Percentiles rank a stretch among this genome's conserved stretches.
These are phyloP conservation scores for Peniophora sp. DNA, from an alignment of 1,284 basidiomycete genomes.

Conservation along the genomic window DNA sequence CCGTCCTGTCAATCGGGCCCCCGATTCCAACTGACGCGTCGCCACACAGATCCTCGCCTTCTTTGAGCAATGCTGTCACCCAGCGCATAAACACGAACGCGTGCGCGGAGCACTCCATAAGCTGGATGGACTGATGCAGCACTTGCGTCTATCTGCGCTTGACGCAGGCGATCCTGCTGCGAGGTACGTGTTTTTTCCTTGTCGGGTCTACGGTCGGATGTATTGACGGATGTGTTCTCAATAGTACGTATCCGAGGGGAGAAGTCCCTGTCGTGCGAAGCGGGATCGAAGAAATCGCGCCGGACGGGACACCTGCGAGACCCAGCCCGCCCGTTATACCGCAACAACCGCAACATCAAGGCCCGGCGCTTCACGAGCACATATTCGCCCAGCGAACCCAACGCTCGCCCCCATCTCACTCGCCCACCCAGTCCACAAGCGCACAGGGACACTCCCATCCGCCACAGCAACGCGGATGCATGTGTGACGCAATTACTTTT, in stretches of 20 bases:
- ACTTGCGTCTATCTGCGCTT: conserved; percentile 42
- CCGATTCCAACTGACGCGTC: too few relatives aligned
- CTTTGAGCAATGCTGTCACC: conserved; percentile 67
- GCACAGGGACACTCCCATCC: background rate
- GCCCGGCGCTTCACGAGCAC: background rate
- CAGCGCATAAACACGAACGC: conserved; percentile 43
- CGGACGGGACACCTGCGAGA: too few relatives aligned
- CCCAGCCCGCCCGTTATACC: too few relatives aligned
- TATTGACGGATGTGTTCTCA: too few relatives aligned
- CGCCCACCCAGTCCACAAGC: background rate
- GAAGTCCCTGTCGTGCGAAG: conserved; percentile 24
- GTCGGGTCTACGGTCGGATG: too few relatives aligned
- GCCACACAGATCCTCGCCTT: conserved; percentile 51
- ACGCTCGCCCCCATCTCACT: background rate
- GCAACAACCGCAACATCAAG: conserved; percentile 1
- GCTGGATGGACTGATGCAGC: conserved; percentile 61
- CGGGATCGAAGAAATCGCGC: too few relatives aligned
- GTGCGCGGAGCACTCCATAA: conserved; percentile 48
- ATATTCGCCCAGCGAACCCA: background rate
- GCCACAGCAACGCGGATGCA: conserved; percentile 28
- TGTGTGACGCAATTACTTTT: conserved; percentile 46
- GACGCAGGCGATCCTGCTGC: conserved; percentile 32
- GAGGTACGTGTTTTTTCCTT: too few relatives aligned
- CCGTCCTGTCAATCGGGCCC: too few relatives aligned
- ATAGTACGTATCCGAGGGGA: conserved; percentile 41